These are phyloP conservation scores for bread wheat (Triticum aestivum) DNA, from an alignment of 176 grass and related monocot genomes.

Conservation along the genomic window DNA sequence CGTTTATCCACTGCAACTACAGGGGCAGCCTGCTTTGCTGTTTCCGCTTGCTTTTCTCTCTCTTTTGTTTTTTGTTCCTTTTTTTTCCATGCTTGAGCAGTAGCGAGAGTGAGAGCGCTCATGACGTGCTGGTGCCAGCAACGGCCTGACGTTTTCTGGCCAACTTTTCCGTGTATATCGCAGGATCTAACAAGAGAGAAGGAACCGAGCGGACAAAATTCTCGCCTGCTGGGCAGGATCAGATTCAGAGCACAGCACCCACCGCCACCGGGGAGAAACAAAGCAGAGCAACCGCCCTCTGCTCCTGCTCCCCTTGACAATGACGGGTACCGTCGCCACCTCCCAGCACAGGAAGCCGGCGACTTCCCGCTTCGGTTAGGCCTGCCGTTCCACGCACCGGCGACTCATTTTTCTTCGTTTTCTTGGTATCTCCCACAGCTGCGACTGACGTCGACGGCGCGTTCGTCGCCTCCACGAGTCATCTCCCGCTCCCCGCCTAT, in stretches of 20 bases:
- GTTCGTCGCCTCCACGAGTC: not conserved
- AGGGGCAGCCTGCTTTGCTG: no score
- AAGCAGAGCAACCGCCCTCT: not conserved
- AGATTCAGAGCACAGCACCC: not conserved
- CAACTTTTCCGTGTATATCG: not conserved
- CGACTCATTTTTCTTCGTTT: not conserved
- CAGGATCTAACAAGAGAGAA: not conserved
- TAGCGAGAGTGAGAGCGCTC: not conserved
- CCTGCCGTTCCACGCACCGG: constrained; percentile 5
- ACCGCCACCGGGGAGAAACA: not conserved
- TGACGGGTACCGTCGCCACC: no score
- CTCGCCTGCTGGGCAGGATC: not conserved
- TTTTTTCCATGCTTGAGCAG: not conserved
- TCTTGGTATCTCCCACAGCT: not conserved
- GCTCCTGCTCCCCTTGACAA: not conserved
- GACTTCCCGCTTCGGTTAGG: not conserved
- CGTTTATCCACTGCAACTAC: no score
- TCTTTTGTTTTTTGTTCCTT: not conserved
- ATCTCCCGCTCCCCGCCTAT: not conserved
- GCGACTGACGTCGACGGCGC: constrained; percentile 37
- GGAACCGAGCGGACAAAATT: not conserved
- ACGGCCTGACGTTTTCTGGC: not conserved
- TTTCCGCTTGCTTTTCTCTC: not conserved
- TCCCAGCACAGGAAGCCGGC: not conserved
- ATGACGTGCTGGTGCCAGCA: not conserved